Percentiles rank a stretch among this genome's conserved stretches.
These are phyloP conservation scores for Colletotrichum endophyticum DNA, from an alignment of 2,329 filamentous ascomycete species.

Conservation along the genomic window DNA sequence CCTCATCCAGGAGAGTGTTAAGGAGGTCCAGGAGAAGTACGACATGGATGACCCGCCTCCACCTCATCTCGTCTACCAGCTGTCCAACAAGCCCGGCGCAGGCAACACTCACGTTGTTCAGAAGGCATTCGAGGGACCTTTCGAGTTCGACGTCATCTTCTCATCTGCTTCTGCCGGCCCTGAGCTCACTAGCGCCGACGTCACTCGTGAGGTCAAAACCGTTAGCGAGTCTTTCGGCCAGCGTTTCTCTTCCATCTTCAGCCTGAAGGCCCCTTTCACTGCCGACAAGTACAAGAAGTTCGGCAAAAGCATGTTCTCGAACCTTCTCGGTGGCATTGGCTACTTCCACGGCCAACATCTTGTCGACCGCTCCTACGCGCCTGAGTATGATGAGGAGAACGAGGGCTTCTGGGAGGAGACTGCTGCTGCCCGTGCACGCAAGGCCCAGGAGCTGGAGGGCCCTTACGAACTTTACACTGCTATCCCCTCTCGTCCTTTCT, in stretches of 20 bases:
- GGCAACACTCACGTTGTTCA: conserved; percentile 91
- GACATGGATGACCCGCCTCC: conserved; percentile 72
- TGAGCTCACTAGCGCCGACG: conserved; percentile 61
- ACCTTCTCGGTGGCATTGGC: conserved; percentile 90
- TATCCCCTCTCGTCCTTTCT: conserved; percentile 93
- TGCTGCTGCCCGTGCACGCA: conserved; percentile 75
- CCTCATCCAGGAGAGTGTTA: conserved; percentile 56
- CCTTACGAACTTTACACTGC: conserved; percentile 90
- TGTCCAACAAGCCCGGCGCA: conserved; percentile 68
- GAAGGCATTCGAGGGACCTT: conserved; percentile 87
- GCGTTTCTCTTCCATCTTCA: conserved; percentile 75
- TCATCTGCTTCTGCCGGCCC: conserved; percentile 59
- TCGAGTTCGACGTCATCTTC: conserved; percentile 93
- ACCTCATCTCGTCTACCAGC: conserved; percentile 83
- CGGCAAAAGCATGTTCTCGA: conserved; percentile 90
- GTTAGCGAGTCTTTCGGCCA: conserved; percentile 73
- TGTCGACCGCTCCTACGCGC: conserved; percentile 88
- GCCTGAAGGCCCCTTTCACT: conserved; percentile 77
- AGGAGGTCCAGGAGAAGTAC: conserved; percentile 52
- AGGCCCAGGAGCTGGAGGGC: conserved; percentile 73
- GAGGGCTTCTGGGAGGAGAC: conserved; percentile 96
- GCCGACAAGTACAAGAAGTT: conserved; percentile 77
- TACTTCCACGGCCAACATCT: conserved; percentile 92
- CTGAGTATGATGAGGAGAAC: conserved; percentile 92
- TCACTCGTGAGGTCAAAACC: conserved; percentile 72